Percentiles rank a stretch among this genome's conserved stretches.
phyloP scores from a whole-genome alignment of 139 green algal genomes.

The Micractinium sp. region DNA sequence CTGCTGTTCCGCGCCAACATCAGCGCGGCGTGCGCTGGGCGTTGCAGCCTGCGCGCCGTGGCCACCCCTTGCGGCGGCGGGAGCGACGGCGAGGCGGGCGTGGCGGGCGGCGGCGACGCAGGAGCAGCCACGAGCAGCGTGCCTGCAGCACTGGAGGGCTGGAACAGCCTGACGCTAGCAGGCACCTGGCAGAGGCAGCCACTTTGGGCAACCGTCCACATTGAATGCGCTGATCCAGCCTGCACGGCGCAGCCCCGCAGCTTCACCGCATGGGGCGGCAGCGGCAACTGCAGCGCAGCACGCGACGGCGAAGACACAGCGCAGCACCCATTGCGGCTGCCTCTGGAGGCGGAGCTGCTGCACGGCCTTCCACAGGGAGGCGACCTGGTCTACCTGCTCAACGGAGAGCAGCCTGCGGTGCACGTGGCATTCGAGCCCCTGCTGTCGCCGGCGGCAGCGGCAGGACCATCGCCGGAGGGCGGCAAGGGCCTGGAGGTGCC shows the following conservation, averaged over 20 bases:
- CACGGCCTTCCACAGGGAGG: not conserved
- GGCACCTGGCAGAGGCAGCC: not conserved
- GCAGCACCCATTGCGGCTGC: not conserved
- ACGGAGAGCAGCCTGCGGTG: not conserved
- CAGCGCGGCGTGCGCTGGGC: conserved; percentile 3
- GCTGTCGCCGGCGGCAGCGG: not conserved
- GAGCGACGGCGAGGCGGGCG: not conserved
- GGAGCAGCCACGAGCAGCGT: not conserved
- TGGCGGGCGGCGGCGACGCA: not conserved
- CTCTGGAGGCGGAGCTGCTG: not conserved
- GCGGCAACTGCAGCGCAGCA: not conserved
- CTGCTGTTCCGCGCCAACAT: conserved; percentile 6
- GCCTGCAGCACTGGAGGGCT: not conserved
- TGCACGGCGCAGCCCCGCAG: not conserved
- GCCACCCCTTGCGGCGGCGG: not conserved
- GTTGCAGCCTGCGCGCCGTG: not conserved
- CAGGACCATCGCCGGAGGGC: not conserved
- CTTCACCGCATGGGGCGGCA: not conserved
- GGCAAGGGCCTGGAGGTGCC: not conserved
- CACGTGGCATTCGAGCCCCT: not conserved
- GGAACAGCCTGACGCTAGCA: conserved; percentile 14
- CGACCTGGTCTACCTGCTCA: not conserved
- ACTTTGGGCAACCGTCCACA: not conserved
- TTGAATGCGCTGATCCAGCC: not conserved
- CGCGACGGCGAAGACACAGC: not conserved